A percentile compares a stretch with the other conserved stretches of the same genome.
Conservation (phyloP, 2,329 filamentous ascomycete species). For the Venturia asperata region DNA sequence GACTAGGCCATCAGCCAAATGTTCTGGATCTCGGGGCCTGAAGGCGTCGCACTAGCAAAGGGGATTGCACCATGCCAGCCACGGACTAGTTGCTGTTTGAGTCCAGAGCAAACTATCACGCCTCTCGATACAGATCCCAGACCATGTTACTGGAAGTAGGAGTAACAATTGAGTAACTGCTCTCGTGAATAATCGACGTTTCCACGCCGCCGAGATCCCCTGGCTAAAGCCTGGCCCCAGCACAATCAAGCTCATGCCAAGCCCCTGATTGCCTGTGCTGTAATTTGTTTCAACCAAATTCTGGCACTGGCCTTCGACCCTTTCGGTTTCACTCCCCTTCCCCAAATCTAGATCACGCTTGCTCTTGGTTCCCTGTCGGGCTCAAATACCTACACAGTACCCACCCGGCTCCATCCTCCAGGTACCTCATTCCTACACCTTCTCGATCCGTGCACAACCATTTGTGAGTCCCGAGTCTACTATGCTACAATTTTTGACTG, state of each 20-base stretch:
- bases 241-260: conserved; percentile 10
- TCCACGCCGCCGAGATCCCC: background rate
- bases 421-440: background rate
- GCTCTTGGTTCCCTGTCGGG: background rate
- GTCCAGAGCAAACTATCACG: background rate
- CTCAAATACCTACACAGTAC: background rate
- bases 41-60: conserved; percentile 10
- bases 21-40: background rate
- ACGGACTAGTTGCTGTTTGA: background rate
- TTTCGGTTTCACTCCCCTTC: background rate
- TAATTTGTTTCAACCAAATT: conserved; percentile 1
- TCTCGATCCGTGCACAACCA: background rate
- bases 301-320: background rate
- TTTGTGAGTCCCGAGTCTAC: background rate
- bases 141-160: background rate
- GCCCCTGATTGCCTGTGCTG: conserved; percentile 1
- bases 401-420: background rate
- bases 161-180: background rate
- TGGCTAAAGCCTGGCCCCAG: background rate
- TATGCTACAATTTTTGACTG: background rate
- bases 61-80: background rate
- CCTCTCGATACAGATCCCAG: background rate
- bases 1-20: background rate
- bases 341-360: background rate
- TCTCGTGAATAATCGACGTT: background rate